These are phyloP conservation scores for Cruciata laevipes DNA, from an alignment of 257 asterid genomes.

Conservation along the genomic window DNA sequence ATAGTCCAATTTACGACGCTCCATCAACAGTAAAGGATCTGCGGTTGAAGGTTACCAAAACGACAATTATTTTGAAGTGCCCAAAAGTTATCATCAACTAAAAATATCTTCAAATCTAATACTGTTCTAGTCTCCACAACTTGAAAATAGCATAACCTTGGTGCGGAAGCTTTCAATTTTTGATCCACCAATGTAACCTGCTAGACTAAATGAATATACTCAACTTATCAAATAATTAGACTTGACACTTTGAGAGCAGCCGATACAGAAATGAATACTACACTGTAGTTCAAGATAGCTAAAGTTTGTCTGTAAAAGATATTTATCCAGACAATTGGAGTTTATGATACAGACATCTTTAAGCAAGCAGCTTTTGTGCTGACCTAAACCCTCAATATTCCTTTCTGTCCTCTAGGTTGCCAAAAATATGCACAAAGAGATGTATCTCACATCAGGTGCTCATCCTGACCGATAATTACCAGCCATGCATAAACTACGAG, in stretches of 20 bases:
- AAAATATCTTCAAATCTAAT: background rate
- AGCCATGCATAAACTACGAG: background rate
- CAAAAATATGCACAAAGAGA: background rate
- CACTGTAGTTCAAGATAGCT: background rate
- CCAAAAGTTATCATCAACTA: background rate
- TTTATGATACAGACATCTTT: background rate
- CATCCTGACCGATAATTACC: constrained; percentile 8
- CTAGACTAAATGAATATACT: background rate
- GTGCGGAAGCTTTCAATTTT: background rate
- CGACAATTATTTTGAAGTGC: background rate
- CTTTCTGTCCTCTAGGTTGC: background rate
- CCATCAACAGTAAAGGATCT: background rate
- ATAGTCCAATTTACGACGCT: background rate
- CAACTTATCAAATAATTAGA: background rate
- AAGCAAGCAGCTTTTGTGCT: background rate
- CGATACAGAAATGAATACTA: background rate
- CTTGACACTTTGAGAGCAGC: background rate
- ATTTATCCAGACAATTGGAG: background rate
- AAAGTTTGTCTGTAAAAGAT: background rate
- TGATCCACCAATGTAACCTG: background rate
- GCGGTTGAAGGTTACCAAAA: background rate
- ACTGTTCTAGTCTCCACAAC: background rate
- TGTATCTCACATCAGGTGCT: background rate
- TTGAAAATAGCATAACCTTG: background rate
- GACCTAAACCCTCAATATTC: background rate